Conservation (phyloP, 148 eudicot species). For the Cornus suecica region DNA sequence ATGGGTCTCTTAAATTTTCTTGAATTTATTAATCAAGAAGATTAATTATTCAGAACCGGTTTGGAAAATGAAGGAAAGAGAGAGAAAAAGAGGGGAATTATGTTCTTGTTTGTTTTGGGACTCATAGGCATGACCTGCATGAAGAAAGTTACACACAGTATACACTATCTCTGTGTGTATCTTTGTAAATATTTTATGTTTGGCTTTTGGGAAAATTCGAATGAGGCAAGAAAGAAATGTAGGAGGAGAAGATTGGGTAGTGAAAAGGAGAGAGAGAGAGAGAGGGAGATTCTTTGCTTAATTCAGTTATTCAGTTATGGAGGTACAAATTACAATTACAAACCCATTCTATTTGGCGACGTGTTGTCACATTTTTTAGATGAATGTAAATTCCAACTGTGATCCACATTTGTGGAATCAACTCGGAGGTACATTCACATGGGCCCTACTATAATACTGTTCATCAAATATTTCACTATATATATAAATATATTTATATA, state of each 20-base stretch:
- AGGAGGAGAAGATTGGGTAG: constrained; percentile 21
- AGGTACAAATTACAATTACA: no score
- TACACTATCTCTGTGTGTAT: background rate
- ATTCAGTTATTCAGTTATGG: constrained; percentile 58
- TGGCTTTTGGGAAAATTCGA: constrained; percentile 19
- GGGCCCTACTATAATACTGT: background rate
- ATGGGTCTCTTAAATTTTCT: background rate
- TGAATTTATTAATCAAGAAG: constrained; percentile 8
- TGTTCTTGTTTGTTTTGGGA: constrained; percentile 6
- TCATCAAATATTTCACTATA: background rate
- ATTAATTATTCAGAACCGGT: background rate
- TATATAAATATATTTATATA: background rate
- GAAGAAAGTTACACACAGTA: no score
- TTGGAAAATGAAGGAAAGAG: background rate
- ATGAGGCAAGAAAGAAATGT: constrained; percentile 9
- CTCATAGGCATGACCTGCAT: background rate
- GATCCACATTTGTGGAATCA: background rate
- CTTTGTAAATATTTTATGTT: background rate
- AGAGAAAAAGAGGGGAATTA: constrained; percentile 23
- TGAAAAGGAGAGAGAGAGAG: constrained; percentile 13
- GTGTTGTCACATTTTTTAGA: background rate
- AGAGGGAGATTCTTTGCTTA: constrained; percentile 42
- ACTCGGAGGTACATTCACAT: background rate
- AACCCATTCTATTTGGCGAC: constrained; percentile 21
- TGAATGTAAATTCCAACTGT: background rate